These are phyloP conservation scores for Pichia sp. DNA, from an alignment of 1,139 yeast species.

Conservation along the genomic window DNA sequence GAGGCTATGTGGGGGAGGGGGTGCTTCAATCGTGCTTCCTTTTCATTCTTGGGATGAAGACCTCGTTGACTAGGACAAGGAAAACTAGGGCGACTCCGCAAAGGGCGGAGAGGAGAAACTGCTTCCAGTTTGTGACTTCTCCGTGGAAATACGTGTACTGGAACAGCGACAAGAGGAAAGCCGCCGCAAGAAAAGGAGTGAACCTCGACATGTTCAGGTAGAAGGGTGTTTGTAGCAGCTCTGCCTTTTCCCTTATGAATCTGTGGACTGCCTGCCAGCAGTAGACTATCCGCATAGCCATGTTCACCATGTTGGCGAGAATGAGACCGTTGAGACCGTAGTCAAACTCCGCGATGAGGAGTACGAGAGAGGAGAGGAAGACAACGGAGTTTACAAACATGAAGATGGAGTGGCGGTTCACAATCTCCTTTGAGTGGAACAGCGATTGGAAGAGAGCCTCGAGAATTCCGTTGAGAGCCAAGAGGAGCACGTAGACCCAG, in stretches of 20 bases:
- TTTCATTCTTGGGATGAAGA: background rate
- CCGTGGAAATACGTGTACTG: constrained; percentile 9
- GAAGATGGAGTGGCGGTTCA: constrained; percentile 56
- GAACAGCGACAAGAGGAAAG: background rate
- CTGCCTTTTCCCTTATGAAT: background rate
- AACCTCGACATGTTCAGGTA: background rate
- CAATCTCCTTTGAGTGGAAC: constrained; percentile 56
- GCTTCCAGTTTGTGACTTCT: constrained; percentile 1
- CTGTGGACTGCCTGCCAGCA: constrained; percentile 35
- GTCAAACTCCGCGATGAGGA: constrained; percentile 40
- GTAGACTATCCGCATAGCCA: constrained; percentile 57
- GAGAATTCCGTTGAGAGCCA: constrained; percentile 84
- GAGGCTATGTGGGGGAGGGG: background rate
- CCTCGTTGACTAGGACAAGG: background rate
- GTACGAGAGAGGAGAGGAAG: constrained; percentile 46
- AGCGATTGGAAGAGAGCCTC: constrained; percentile 86
- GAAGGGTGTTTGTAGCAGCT: background rate
- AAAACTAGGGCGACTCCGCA: constrained; percentile 5
- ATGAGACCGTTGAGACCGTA: constrained; percentile 58
- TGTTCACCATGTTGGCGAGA: constrained; percentile 56
- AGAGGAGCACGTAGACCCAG: constrained; percentile 70
- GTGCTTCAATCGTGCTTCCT: background rate
- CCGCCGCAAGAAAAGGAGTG: background rate
- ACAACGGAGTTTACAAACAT: constrained; percentile 56
- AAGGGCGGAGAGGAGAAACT: constrained; percentile 10